Conservation (phyloP, 768 basidiomycete genomes). For the Astraeus odoratus region DNA sequence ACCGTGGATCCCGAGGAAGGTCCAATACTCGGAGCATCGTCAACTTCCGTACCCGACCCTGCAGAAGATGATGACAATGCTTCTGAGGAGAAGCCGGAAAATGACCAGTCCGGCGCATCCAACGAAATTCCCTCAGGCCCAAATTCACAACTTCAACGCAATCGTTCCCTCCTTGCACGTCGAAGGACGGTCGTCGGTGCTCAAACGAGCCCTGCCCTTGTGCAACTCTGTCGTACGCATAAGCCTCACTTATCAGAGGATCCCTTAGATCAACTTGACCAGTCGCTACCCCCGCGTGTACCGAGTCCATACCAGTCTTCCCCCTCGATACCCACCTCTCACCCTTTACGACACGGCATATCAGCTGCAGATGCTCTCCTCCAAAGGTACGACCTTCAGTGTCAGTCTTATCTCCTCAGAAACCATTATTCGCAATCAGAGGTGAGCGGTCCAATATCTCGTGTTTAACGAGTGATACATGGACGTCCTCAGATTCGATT, state of each 20-base stretch:
- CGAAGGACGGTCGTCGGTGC: slow-evolving; percentile 54
- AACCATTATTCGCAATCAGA: slow-evolving; percentile 86
- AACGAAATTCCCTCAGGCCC: slow-evolving; percentile 6
- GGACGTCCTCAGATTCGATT: slow-evolving; percentile 61
- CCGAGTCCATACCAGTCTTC: slow-evolving; percentile 62
- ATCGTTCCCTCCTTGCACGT: slow-evolving; percentile 18
- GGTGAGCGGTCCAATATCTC: slow-evolving; percentile 37
- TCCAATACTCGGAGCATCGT: slow-evolving; percentile 22
- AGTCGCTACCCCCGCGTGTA: slow-evolving; percentile 25
- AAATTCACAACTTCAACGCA: slow-evolving; percentile 12
- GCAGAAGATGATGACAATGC: slow-evolving; percentile 33
- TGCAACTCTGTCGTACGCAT: slow-evolving; percentile 48
- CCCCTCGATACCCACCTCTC: slow-evolving; percentile 52
- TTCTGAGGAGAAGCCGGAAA: slow-evolving; percentile 11
- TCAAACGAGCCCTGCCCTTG: slow-evolving; percentile 68
- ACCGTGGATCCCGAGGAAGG: slow-evolving; percentile 44
- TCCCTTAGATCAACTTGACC: slow-evolving; percentile 64
- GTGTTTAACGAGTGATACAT: background rate
- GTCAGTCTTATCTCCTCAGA: slow-evolving; percentile 68
- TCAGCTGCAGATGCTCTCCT: slow-evolving; percentile 52
- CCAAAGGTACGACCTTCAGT: slow-evolving; percentile 56
- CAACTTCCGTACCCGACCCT: slow-evolving; percentile 13
- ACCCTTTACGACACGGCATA: slow-evolving; percentile 38
- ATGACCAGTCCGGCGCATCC: too few relatives aligned
- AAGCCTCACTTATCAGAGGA: slow-evolving; percentile 61